These are phyloP conservation scores for Fusarium decemcellulare DNA, from an alignment of 2,329 filamentous ascomycete species.

Conservation along the genomic window DNA sequence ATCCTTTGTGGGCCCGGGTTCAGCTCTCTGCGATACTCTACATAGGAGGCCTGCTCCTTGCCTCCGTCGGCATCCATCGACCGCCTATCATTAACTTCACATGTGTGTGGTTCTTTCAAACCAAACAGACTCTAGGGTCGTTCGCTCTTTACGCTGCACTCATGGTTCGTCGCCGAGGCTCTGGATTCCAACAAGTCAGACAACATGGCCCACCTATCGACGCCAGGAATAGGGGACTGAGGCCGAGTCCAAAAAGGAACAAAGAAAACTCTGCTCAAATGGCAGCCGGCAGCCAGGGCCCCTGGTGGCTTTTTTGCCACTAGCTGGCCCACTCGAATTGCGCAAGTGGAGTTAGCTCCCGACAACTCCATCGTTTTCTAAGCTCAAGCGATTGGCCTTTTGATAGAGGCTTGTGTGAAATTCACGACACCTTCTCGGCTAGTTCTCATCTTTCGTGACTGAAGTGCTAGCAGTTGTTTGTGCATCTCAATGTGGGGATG, in stretches of 20 bases:
- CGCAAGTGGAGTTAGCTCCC: constrained; percentile 5
- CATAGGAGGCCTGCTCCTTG: constrained; percentile 1
- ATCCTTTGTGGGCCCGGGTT: constrained; percentile 18
- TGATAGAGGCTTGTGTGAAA: not conserved
- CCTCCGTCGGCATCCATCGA: constrained; percentile 4
- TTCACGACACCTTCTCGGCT: not conserved
- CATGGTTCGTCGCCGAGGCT: not conserved
- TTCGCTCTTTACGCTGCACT: not conserved
- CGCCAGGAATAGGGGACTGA: not conserved
- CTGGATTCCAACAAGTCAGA: constrained; percentile 7
- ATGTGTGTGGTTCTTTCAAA: not conserved
- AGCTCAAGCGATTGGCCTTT: not conserved
- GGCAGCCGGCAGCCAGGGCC: not conserved
- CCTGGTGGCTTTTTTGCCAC: constrained; percentile 16
- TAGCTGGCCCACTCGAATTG: constrained; percentile 17
- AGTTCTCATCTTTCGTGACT: not conserved
- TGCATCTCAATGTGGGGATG: not conserved
- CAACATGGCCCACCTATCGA: not conserved
- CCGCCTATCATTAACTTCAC: not conserved
- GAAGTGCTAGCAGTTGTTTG: not conserved
- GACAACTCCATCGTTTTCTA: not conserved
- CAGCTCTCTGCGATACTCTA: constrained; percentile 21
- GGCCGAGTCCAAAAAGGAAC: not conserved
- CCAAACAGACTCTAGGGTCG: not conserved
- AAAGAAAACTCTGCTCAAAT: constrained; percentile 16